Conservation (phyloP, 805 yeast genomes). For the Yamadazyma insecticola region DNA sequence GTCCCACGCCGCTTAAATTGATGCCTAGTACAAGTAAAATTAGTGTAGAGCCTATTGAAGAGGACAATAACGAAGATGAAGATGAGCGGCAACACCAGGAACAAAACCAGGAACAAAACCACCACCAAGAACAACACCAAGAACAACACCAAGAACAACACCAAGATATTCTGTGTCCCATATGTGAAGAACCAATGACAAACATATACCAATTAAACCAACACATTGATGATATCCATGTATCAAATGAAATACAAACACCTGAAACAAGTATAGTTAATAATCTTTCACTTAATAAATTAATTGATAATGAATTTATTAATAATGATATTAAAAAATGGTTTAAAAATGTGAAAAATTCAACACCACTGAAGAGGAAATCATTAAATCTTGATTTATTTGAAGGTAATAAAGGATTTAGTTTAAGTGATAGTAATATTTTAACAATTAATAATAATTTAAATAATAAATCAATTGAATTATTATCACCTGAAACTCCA, state of each 20-base stretch:
- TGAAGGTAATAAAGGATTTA: conserved; percentile 39
- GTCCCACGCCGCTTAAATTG: not conserved
- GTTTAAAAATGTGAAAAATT: conserved; percentile 32
- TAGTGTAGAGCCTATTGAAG: not conserved
- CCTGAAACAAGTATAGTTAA: not conserved
- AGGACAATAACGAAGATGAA: not conserved
- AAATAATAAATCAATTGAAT: not conserved
- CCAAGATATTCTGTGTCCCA: conserved; percentile 49
- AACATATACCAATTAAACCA: conserved; percentile 52
- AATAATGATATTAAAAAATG: conserved; percentile 40
- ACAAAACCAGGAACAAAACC: no score
- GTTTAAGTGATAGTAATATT: conserved; percentile 20
- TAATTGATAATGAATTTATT: conserved; percentile 12
- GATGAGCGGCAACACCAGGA: no score
- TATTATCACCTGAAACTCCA: conserved; percentile 1
- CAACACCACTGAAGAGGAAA: conserved; percentile 26
- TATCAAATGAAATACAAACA: conserved; percentile 14
- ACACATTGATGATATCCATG: conserved; percentile 71
- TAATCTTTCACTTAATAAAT: conserved; percentile 1
- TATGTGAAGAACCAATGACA: conserved; percentile 59
- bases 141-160: no score
- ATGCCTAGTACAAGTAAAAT: not conserved
- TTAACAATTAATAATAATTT: not conserved
- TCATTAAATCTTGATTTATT: conserved; percentile 45
- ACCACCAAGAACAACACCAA: no score